phyloP scores from a whole-genome alignment of 495 filamentous ascomycete species.

The Aspergillus egyptiacus region DNA sequence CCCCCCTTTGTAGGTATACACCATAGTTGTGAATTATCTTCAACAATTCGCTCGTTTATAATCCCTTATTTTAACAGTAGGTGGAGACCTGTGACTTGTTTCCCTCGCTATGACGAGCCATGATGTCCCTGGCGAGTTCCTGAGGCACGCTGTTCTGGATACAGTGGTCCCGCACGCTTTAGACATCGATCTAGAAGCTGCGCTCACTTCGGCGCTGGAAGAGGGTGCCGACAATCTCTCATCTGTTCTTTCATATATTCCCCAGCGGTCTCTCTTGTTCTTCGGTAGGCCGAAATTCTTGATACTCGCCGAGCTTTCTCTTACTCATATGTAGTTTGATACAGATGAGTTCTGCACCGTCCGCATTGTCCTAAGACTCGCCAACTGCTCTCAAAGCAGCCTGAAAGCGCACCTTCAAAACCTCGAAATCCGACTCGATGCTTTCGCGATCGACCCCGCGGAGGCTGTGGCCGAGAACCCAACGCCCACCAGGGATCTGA shows the following conservation, averaged over 20 bases:
- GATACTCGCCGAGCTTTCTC: constrained; percentile 29
- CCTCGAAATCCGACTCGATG: constrained; percentile 63
- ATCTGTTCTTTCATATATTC: constrained; percentile 44
- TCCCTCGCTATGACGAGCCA: constrained; percentile 36
- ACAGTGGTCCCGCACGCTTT: constrained; percentile 73
- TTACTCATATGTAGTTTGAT: constrained; percentile 57
- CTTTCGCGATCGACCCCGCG: constrained; percentile 59
- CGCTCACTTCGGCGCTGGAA: constrained; percentile 44
- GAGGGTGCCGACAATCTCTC: constrained; percentile 42
- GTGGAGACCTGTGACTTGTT: constrained; percentile 23
- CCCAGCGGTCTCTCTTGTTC: constrained; percentile 50
- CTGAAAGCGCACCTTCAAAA: constrained; percentile 57
- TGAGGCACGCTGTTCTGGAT: constrained; percentile 66
- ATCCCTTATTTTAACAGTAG: neutral
- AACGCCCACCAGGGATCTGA: constrained; percentile 53
- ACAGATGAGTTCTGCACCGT: constrained; percentile 74
- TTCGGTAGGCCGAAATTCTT: constrained; percentile 57
- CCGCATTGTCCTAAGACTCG: constrained; percentile 65
- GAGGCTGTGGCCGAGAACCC: constrained; percentile 39
- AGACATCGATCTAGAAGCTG: constrained; percentile 57
- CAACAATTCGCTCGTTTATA: no score
- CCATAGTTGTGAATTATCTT: neutral
- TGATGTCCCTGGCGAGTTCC: constrained; percentile 51
- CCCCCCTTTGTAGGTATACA: neutral
- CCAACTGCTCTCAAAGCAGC: constrained; percentile 52